Percentiles rank a stretch among this genome's conserved stretches.
Conservation (phyloP, 1,284 basidiomycete genomes). For the Apiotrichum montevideense region DNA sequence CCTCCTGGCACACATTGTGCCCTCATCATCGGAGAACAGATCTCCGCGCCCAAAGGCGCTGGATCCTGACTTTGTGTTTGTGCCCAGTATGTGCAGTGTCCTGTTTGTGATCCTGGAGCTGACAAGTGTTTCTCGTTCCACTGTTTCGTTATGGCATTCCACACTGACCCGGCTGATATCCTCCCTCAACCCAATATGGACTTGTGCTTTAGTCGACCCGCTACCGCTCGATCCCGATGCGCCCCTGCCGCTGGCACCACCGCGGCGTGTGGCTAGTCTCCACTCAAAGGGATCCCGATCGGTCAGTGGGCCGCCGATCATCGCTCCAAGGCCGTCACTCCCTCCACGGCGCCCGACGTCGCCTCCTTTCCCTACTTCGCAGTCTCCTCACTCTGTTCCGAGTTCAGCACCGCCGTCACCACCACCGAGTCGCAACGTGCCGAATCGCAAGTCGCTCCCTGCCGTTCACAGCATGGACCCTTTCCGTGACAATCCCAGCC, state of each 20-base stretch:
- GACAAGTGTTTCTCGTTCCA: background rate
- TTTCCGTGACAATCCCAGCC: slow-evolving; percentile 11
- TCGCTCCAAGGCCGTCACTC: slow-evolving; percentile 1
- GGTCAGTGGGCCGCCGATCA: background rate
- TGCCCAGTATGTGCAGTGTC: slow-evolving; percentile 8
- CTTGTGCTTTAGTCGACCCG: slow-evolving; percentile 10
- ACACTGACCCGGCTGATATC: too few species aligned
- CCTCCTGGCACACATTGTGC: slow-evolving; percentile 10
- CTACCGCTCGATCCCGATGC: slow-evolving; percentile 12
- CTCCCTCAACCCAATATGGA: background rate
- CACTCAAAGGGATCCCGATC: background rate
- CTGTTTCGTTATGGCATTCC: too few species aligned
- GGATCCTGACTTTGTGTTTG: slow-evolving; percentile 18
- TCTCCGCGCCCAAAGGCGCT: background rate
- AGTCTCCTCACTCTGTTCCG: background rate
- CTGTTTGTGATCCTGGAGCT: background rate
- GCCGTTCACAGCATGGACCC: slow-evolving; percentile 9
- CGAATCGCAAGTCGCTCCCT: background rate
- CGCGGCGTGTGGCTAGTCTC: slow-evolving; percentile 4
- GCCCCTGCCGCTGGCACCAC: slow-evolving; percentile 6
- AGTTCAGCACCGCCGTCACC: background rate
- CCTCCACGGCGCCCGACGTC: background rate
- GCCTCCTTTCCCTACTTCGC: background rate
- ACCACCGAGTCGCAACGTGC: background rate
- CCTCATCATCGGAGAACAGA: background rate